These are phyloP conservation scores for Fusarium sarcochroum DNA, from an alignment of 2,329 filamentous ascomycete genomes.

Conservation along the genomic window DNA sequence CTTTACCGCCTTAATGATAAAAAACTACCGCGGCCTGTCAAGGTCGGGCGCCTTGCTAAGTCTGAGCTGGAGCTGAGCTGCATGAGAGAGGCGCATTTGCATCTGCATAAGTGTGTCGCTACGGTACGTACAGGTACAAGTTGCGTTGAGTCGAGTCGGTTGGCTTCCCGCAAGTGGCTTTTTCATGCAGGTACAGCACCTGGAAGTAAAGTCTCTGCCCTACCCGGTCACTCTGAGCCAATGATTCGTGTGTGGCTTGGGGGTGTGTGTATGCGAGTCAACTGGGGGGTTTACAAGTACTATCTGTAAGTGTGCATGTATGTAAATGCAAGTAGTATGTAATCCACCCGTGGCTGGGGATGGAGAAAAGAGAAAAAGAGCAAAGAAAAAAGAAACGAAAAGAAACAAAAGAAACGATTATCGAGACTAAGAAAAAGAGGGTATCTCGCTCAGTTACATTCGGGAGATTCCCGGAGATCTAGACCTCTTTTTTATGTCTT, in stretches of 20 bases:
- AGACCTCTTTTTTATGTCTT: neutral
- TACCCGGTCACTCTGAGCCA: conserved; percentile 27
- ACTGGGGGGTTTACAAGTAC: conserved; percentile 9
- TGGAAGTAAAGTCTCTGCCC: conserved; percentile 33
- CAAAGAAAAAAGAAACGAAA: conserved; percentile 4
- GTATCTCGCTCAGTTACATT: conserved; percentile 33
- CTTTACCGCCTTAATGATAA: neutral
- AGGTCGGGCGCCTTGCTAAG: conserved; percentile 23
- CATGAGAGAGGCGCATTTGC: conserved; percentile 31
- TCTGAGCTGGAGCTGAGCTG: conserved; percentile 25
- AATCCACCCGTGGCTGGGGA: conserved; percentile 10
- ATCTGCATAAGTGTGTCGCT: conserved; percentile 1
- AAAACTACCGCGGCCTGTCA: conserved; percentile 5
- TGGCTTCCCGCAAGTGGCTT: conserved; percentile 42
- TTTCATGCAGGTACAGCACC: conserved; percentile 40
- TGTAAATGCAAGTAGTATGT: neutral
- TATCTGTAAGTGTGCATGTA: neutral
- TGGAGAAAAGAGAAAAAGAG: conserved; percentile 3
- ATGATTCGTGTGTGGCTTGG: conserved; percentile 30
- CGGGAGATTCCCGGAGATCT: conserved; percentile 18
- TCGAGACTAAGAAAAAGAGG: neutral
- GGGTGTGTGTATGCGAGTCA: conserved; percentile 27
- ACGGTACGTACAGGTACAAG: conserved; percentile 20
- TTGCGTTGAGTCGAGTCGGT: conserved; percentile 29
- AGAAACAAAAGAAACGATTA: neutral